Base-by-base conservation (phyloP, 495 filamentous ascomycete species). In the Glarea lozoyensis region DNA sequence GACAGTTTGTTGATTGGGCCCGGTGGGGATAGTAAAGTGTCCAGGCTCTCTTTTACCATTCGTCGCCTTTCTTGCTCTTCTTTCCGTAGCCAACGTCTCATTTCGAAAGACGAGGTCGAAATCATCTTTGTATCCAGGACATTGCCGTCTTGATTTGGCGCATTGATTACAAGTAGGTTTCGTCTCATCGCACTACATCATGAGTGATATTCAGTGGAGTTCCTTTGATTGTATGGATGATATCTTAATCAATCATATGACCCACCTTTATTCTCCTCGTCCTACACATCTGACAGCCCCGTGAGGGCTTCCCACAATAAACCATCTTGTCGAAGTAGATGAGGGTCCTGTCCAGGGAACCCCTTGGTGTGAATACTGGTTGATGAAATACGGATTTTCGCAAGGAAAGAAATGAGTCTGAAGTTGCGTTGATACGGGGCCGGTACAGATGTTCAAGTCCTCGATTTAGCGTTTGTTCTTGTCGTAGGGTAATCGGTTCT, bases 261-360 rank as follows among this genome's bases (percentile, higher is more conserved):
- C 68, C 40, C 64, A 82, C 83, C 79, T 80, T 86, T 67, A 75
- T 82, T 57, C 83, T 73, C 50, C 79, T 71, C 15, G 72, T 73
- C 58, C 81, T 68, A 54, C 82, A 86, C 64, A 81, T 78, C 58
- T 80, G 79, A 56, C 82, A 86, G 40, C 79, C 81, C 66, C 74
- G 70, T 45, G 79, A 83, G 39, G 82, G 82, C 58, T 82, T 82
- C 20, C 82, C 82, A 52, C 76, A 78, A 55, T 84, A 86, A 1
- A 86, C 82, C 82, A 86, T 86, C 37, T 19, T 52, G 40, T 20
- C 37, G 20, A 29, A 27, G 4, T 4, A 19, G 25, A 12, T 30
- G 10, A 20, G 13, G 24, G 15, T n/a, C n/a, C 19, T 18, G 16
- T 19, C 19, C 11, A n/a, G 18, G 6, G 9, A 10, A 30, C 10